Percentiles rank a stretch among this genome's conserved stretches.
Evolutionary conservation across 441 rosid genomes (phyloP).

Genomic region (Syzygium syzygioides): DNA sequence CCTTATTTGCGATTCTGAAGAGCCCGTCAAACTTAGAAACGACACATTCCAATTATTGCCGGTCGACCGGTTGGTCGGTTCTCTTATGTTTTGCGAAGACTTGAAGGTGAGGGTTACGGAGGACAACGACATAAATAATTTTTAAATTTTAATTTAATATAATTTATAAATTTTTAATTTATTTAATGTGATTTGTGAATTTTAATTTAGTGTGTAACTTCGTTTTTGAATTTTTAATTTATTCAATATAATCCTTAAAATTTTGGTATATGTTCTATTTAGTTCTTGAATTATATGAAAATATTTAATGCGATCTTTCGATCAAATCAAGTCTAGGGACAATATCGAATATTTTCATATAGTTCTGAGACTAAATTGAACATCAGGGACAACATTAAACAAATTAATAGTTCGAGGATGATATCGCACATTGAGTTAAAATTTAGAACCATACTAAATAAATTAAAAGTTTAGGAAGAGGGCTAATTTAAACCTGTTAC

Average conservation of each 20-base stretch:
- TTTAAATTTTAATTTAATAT: no score
- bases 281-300: no score
- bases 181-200: background rate
- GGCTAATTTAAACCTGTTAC: background rate
- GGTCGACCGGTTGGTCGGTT: background rate
- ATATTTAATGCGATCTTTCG: background rate
- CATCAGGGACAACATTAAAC: no score
- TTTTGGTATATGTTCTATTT: no score
- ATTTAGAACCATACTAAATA: background rate
- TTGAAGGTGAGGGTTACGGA: background rate
- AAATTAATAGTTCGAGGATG: rapidly evolving
- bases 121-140: no score
- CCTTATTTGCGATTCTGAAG: background rate
- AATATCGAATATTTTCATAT: background rate
- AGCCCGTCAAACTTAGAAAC: background rate
- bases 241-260: background rate
- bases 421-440: background rate
- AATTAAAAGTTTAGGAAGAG: no score
- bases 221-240: background rate
- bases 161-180: background rate
- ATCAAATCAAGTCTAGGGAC: background rate
- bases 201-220: no score
- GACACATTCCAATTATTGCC: background rate
- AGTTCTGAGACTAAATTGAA: background rate
- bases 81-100: background rate